Percentiles rank a stretch among this genome's conserved stretches.
These are phyloP conservation scores for Kingdonia uniflora DNA, from an alignment of 164 flowering plant genomes.

Conservation along the genomic window DNA sequence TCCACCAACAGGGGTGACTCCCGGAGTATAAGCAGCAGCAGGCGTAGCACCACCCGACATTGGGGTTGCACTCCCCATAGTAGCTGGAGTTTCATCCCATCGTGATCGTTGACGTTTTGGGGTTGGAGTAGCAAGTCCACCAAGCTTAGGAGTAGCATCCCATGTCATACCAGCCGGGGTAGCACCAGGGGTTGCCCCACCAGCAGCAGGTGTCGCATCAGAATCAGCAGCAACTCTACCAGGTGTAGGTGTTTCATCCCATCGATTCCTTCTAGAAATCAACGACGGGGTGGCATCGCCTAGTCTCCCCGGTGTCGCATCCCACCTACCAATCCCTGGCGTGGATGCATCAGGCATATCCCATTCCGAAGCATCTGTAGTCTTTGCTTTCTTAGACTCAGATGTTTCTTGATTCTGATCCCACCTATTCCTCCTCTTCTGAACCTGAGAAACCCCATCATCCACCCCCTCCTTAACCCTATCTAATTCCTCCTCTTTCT, in stretches of 20 bases:
- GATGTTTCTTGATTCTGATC: slow-evolving; percentile 64
- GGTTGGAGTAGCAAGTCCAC: slow-evolving; percentile 85
- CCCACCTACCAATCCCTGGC: slow-evolving; percentile 92
- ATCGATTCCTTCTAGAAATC: slow-evolving; percentile 61
- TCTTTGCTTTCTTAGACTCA: slow-evolving; percentile 65
- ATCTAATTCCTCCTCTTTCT: slow-evolving; percentile 85
- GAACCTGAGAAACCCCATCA: slow-evolving; percentile 19
- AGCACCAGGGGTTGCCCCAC: slow-evolving; percentile 88
- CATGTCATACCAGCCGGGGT: slow-evolving; percentile 97
- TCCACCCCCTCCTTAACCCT: slow-evolving; percentile 33
- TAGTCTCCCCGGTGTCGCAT: slow-evolving; percentile 86
- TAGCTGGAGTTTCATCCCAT: slow-evolving; percentile 99
- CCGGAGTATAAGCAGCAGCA: slow-evolving; percentile 70
- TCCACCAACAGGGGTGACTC: slow-evolving; percentile 91
- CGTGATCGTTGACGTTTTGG: slow-evolving; percentile 92
- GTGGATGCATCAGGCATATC: slow-evolving; percentile 76
- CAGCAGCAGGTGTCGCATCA: slow-evolving; percentile 83
- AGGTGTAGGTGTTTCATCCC: slow-evolving; percentile 99
- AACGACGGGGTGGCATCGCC: slow-evolving; percentile 69
- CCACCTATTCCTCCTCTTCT: slow-evolving; percentile 91
- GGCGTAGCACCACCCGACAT: slow-evolving; percentile 83
- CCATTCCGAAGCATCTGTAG: slow-evolving; percentile 63
- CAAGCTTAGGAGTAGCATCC: slow-evolving; percentile 98
- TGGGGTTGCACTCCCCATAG: slow-evolving; percentile 93
- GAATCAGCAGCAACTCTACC: slow-evolving; percentile 79